Conservation (phyloP, 306 rosid genomes). For the Comarum palustre region DNA sequence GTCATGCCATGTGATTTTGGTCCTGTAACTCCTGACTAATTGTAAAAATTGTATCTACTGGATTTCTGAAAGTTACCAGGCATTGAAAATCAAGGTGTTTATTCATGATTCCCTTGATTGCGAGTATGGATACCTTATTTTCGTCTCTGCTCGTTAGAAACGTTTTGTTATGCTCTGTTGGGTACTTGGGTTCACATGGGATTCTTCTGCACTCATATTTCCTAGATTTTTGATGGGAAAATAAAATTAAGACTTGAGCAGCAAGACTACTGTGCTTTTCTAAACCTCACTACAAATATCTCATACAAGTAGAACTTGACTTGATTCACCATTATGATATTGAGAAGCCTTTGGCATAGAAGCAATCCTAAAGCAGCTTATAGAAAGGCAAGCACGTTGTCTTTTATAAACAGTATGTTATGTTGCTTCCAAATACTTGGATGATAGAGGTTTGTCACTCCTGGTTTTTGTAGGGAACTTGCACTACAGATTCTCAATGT, state of each 20-base stretch:
- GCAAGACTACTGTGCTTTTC: neutral
- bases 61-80: constrained; percentile 22
- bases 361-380: constrained; percentile 14
- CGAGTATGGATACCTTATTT: neutral
- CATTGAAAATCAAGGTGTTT: constrained; percentile 21
- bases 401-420: neutral
- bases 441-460: constrained; percentile 11
- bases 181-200: neutral
- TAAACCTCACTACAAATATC: neutral
- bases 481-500: neutral
- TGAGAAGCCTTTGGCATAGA: constrained; percentile 20
- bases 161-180: neutral
- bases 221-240: neutral
- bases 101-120: neutral
- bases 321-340: constrained; percentile 1
- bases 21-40: constrained; percentile 30
- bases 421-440: neutral
- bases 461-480: constrained; percentile 13
- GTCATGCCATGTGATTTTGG: constrained; percentile 15
- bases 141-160: neutral
- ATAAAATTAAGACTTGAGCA: neutral
- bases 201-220: neutral
- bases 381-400: neutral
- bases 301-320: neutral
- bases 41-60: constrained; percentile 25